phyloP scores from a whole-genome alignment of 148 eudicot species.

The Amaranthus palmeri region DNA sequence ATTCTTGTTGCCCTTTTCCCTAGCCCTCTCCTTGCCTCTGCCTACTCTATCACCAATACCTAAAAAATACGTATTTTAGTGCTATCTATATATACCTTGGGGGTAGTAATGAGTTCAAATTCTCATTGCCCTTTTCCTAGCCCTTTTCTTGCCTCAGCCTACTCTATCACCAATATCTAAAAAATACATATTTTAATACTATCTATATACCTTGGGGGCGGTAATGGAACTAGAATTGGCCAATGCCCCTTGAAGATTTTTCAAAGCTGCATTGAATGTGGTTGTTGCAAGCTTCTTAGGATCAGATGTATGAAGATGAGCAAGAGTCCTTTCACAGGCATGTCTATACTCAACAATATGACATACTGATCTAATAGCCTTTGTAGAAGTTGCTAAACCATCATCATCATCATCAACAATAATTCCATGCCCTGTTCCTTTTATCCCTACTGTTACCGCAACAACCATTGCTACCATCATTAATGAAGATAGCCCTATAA shows the following conservation, averaged over 20 bases:
- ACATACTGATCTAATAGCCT: constrained; percentile 22
- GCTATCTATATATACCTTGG: not conserved
- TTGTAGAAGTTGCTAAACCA: constrained; percentile 10
- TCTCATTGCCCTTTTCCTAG: too few species aligned
- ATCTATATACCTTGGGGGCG: not conserved
- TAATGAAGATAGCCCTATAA: constrained; percentile 20
- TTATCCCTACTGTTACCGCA: constrained; percentile 20
- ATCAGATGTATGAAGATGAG: constrained; percentile 16
- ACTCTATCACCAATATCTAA: too few species aligned
- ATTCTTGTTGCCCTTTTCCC: too few species aligned
- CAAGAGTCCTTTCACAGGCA: constrained; percentile 18
- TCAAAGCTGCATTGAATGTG: constrained; percentile 20
- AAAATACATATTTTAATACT: too few species aligned
- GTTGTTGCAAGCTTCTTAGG: constrained; percentile 25
- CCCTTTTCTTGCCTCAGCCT: too few species aligned
- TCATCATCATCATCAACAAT: not conserved
- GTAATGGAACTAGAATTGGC: constrained; percentile 26
- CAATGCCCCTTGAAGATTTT: constrained; percentile 15
- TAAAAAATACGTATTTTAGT: too few species aligned
- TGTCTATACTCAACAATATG: constrained; percentile 24
- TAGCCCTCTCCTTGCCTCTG: too few species aligned
- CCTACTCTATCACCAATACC: too few species aligned
- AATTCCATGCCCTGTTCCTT: not conserved
- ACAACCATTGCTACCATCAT: constrained; percentile 32
- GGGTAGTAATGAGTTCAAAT: constrained; percentile 5